phyloP scores from a whole-genome alignment of 176 grass and related monocot genomes.

The Metroxylon sagu region DNA sequence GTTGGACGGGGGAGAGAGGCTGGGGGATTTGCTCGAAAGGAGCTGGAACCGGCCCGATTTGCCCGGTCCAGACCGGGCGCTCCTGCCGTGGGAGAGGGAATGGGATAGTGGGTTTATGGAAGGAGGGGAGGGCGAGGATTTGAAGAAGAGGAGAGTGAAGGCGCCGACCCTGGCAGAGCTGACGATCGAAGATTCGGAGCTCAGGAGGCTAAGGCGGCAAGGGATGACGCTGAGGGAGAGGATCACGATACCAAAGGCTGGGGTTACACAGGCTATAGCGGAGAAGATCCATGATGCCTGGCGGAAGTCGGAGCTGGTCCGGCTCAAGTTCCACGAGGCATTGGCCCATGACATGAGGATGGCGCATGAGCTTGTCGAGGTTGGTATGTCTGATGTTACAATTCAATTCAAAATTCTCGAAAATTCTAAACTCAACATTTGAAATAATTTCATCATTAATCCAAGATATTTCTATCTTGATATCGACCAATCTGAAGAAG shows the following conservation, averaged over 20 bases:
- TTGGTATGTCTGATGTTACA: slow-evolving; percentile 3
- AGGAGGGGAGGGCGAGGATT: slow-evolving; percentile 19
- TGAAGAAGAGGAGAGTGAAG: slow-evolving; percentile 44
- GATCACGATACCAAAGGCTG: slow-evolving; percentile 82
- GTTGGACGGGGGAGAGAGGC: slow-evolving; percentile 45
- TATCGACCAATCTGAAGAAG: no score
- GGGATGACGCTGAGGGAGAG: slow-evolving; percentile 75
- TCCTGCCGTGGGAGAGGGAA: slow-evolving; percentile 76
- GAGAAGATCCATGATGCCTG: slow-evolving; percentile 95
- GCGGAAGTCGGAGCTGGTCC: slow-evolving; percentile 85
- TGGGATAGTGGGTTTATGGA: slow-evolving; percentile 2
- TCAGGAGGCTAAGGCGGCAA: slow-evolving; percentile 53
- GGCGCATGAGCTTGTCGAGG: slow-evolving; percentile 88
- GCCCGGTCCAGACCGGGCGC: slow-evolving; percentile 22
- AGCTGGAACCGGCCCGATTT: slow-evolving; percentile 77
- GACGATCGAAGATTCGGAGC: slow-evolving; percentile 75
- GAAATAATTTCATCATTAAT: no score
- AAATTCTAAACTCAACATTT: no score
- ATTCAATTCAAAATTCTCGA: no score
- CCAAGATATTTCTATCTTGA: no score
- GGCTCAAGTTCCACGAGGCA: slow-evolving; percentile 89
- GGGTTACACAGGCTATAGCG: slow-evolving; percentile 57
- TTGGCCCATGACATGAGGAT: slow-evolving; percentile 88
- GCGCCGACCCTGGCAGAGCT: slow-evolving; percentile 82
- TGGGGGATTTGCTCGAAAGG: slow-evolving; percentile 69